Conservation (phyloP, 495 filamentous ascomycete genomes). For the Lasiosphaeria hispida region DNA sequence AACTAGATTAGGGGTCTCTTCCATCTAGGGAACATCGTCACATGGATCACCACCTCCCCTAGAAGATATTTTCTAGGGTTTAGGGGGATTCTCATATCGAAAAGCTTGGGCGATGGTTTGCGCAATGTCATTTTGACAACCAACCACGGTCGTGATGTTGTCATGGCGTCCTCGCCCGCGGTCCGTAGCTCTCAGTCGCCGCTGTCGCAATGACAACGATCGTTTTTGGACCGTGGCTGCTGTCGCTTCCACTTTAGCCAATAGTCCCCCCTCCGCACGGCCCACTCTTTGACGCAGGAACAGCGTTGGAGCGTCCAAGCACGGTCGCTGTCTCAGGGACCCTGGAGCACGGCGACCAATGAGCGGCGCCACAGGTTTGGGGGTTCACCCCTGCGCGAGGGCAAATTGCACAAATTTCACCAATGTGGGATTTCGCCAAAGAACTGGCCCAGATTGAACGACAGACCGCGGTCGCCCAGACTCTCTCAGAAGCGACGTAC, state of each 20-base stretch:
- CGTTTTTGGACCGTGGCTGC: no score
- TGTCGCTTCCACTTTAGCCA: slow-evolving; percentile 1
- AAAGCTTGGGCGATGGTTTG: no score
- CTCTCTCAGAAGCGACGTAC: no score
- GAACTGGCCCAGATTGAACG: background rate
- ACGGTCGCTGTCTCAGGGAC: slow-evolving; percentile 13
- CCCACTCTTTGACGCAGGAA: slow-evolving; percentile 19
- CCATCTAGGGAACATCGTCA: no score
- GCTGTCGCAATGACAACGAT: no score
- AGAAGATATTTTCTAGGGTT: no score
- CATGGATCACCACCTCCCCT: no score
- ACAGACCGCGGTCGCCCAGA: background rate
- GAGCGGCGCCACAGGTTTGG: background rate
- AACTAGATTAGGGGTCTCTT: no score
- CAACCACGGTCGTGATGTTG: no score
- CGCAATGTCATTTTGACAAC: no score
- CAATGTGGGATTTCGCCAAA: slow-evolving; percentile 10
- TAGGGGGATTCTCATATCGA: no score
- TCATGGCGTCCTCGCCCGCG: no score
- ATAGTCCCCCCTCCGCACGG: slow-evolving; percentile 8
- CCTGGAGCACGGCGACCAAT: background rate
- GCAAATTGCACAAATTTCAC: slow-evolving; percentile 15
- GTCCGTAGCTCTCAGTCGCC: background rate
- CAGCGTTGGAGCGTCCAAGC: slow-evolving; percentile 10
- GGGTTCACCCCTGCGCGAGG: background rate